These are phyloP conservation scores for Leptographium radiaticola DNA, from an alignment of 2,329 filamentous ascomycete species.

Conservation along the genomic window DNA sequence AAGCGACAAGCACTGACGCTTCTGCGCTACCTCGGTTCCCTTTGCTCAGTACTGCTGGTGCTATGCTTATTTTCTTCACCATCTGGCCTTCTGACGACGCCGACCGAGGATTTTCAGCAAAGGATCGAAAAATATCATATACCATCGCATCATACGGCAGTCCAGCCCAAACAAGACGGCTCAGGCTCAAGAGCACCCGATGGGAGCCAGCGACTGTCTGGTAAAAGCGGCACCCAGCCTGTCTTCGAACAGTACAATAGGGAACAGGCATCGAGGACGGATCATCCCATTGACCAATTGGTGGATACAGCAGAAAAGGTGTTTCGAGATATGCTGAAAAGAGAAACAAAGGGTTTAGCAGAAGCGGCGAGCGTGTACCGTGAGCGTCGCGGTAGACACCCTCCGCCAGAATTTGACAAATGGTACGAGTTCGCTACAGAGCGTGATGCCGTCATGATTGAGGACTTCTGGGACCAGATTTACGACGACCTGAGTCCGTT, in stretches of 20 bases:
- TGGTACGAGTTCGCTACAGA: slow-evolving; percentile 44
- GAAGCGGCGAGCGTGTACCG: slow-evolving; percentile 44
- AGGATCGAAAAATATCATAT: neutral
- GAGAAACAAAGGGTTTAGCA: slow-evolving; percentile 33
- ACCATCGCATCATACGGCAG: neutral
- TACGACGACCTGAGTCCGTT: slow-evolving; percentile 49
- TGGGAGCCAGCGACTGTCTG: neutral
- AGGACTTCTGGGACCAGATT: slow-evolving; percentile 52
- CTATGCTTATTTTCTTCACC: neutral
- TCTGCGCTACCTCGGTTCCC: neutral
- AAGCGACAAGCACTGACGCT: neutral
- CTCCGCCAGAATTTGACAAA: slow-evolving; percentile 48
- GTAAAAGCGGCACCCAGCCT: no score
- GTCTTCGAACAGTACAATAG: neutral
- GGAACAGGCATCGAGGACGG: slow-evolving; percentile 5
- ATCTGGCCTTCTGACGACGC: neutral
- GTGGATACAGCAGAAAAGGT: slow-evolving; percentile 31
- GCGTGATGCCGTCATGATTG: slow-evolving; percentile 41
- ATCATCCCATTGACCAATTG: slow-evolving; percentile 37
- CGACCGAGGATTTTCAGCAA: neutral
- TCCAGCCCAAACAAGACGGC: no score
- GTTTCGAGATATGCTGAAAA: slow-evolving; percentile 27
- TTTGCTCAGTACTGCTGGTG: neutral
- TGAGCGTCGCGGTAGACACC: slow-evolving; percentile 41
- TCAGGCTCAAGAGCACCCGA: neutral